Percentiles rank a stretch among this genome's conserved stretches.
Conservation (phyloP, 208 protist genomes). For the Naegleria lovaniensis region DNA sequence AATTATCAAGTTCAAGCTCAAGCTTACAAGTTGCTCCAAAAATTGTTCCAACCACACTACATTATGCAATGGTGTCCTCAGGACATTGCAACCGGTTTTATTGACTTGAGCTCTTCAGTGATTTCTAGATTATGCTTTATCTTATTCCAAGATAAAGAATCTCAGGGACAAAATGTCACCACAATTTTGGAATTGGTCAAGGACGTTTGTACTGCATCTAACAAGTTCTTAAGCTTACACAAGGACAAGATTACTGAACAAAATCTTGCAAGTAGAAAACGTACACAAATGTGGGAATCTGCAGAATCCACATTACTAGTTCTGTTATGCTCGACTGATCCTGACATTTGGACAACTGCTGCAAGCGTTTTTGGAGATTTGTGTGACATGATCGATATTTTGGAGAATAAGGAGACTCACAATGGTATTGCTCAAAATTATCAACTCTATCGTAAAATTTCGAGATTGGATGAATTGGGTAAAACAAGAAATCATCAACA, state of each 20-base stretch:
- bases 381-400: constrained; percentile 23
- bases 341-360: constrained; percentile 4
- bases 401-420: background rate
- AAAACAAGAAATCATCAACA: background rate
- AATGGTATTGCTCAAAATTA: constrained; percentile 18
- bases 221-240: background rate
- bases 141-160: background rate
- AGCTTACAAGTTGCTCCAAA: constrained; percentile 22
- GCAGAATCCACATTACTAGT: background rate
- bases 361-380: background rate
- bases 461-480: background rate
- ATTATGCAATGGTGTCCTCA: constrained; percentile 9
- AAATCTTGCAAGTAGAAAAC: background rate
- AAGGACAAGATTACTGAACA: background rate
- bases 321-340: constrained; percentile 4
- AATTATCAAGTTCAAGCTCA: background rate
- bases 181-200: constrained; percentile 13
- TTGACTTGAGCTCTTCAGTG: background rate
- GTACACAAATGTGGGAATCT: background rate
- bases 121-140: background rate
- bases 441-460: constrained; percentile 12
- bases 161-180: background rate
- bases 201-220: background rate
- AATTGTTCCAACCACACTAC: background rate
- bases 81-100: constrained; percentile 21